Evolutionary conservation across 352 stramenopile genomes (phyloP).

Genomic region (Phytophthora agathidicida): DNA sequence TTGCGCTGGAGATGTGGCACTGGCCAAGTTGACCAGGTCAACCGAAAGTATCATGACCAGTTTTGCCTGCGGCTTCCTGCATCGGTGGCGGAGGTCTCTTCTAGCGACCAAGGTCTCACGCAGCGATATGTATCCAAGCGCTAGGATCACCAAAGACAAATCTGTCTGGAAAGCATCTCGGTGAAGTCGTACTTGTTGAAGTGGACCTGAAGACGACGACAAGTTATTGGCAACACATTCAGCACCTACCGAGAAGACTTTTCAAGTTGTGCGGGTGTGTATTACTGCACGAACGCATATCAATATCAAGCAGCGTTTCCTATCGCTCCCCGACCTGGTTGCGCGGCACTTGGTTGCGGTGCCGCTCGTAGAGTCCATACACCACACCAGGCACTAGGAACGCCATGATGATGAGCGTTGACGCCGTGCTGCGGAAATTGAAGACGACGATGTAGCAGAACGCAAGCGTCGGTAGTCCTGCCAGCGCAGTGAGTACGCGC

Average conservation of each 20-base stretch:
- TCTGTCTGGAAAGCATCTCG: not conserved
- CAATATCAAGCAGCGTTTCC: not conserved
- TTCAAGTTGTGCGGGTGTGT: constrained; percentile 1
- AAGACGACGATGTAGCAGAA: constrained; percentile 46
- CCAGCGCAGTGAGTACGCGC: constrained; percentile 19
- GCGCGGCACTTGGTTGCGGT: constrained; percentile 14
- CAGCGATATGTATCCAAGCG: constrained; percentile 10
- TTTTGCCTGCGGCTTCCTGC: not conserved
- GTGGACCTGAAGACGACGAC: not conserved
- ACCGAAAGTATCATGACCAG: not conserved
- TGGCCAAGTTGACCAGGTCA: no score
- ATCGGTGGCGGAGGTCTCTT: not conserved
- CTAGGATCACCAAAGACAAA: not conserved
- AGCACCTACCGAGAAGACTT: not conserved
- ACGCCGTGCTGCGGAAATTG: constrained; percentile 31
- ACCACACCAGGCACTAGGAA: constrained; percentile 43
- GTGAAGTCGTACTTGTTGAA: constrained; percentile 1
- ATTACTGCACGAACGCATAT: not conserved
- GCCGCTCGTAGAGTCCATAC: constrained; percentile 40
- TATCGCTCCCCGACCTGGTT: constrained; percentile 16
- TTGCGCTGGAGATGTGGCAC: constrained; percentile 3
- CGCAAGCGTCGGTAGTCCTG: constrained; percentile 28
- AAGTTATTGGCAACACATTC: not conserved
- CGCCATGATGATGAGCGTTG: constrained; percentile 38
- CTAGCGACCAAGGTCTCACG: no score